Evolutionary conservation across 495 filamentous ascomycete species (phyloP).

Genomic region (Hypoxylon rickii): DNA sequence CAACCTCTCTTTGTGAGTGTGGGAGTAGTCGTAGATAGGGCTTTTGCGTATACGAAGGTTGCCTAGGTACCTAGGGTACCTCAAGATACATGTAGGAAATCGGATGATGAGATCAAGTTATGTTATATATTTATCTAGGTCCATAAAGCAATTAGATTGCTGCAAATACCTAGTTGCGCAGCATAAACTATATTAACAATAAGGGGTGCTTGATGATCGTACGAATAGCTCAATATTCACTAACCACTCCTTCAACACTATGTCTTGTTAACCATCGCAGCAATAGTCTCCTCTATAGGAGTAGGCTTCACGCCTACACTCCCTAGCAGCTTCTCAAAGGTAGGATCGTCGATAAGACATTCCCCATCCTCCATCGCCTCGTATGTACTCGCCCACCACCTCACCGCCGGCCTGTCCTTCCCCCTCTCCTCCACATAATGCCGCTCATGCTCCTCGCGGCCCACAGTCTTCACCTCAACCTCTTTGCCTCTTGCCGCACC

Average conservation of each 20-base stretch:
- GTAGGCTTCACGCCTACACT: conserved; percentile 43
- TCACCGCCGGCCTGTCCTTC: conserved; percentile 37
- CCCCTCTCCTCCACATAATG: conserved; percentile 45
- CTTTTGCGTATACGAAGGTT: too few species aligned
- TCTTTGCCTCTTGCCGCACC: conserved; percentile 30
- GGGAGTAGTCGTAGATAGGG: too few species aligned
- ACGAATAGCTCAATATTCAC: background rate
- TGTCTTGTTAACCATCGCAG: conserved; percentile 30
- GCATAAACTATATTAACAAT: background rate
- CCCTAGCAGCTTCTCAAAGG: conserved; percentile 43
- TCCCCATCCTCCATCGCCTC: conserved; percentile 48
- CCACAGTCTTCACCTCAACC: conserved; percentile 31
- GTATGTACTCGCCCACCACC: conserved; percentile 54
- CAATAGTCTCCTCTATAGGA: conserved; percentile 38
- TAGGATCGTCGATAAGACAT: conserved; percentile 47
- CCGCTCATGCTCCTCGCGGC: conserved; percentile 43
- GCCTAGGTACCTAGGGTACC: too few species aligned
- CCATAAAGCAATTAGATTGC: too few species aligned
- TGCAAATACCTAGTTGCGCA: background rate
- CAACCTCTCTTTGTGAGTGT: too few species aligned
- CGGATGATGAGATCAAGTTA: too few species aligned
- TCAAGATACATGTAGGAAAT: too few species aligned
- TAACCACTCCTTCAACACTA: too few species aligned
- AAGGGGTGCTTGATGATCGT: too few species aligned
- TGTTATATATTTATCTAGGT: too few species aligned